Base-by-base conservation (phyloP, 2,329 filamentous ascomycete genomes). In the Colletotrichum tabaci region DNA sequence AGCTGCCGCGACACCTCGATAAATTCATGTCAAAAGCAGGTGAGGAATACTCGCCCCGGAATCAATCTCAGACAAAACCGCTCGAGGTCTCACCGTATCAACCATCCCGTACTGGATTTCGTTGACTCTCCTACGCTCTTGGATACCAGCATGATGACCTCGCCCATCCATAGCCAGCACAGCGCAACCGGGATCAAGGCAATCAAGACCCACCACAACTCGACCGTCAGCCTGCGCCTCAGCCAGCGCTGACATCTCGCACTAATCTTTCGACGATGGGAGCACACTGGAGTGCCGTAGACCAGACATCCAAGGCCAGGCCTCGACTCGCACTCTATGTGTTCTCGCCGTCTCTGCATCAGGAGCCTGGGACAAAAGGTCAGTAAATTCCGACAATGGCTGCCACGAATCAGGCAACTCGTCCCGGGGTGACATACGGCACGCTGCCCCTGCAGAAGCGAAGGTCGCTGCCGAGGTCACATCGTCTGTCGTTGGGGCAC, bases 381-480 rank as follows among this genome's bases (percentile, higher is more conserved):
- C 15, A 70, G 61, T 46, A 13, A 46, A 18, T 2, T 10, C 18
- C 18, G 4, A 38, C 16, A 46, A 4, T 9, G 18, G 16, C 8
- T 3, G 16, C 16, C n/a, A 9, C 30, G 2, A 15, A 0, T 9
- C 2, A 23, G 12, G 23, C 8, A 26, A 23, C 6, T 26, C 12
- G 18, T 18, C 2, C 15, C 21, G 49, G 1, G 9, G 12, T n/a
- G 30, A 81, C 85, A 67, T 78, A 90, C 89, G 84, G 84, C 0
- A 91, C 86, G 66, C 87, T 90, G 2, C 89, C 89, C 47, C 88
- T 81, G 75, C 89, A 91, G 79, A 91, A 92, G 38, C 85, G 82
- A 57, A 88, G 77, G 75, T 91, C 90, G 72, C 87, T 91, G 4
- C 88, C 84, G 40, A 91, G 77, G 73, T 90, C 89, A 72, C 89